These are phyloP conservation scores for Akebia trifoliata DNA, from an alignment of 164 flowering plant species.

Conservation along the genomic window DNA sequence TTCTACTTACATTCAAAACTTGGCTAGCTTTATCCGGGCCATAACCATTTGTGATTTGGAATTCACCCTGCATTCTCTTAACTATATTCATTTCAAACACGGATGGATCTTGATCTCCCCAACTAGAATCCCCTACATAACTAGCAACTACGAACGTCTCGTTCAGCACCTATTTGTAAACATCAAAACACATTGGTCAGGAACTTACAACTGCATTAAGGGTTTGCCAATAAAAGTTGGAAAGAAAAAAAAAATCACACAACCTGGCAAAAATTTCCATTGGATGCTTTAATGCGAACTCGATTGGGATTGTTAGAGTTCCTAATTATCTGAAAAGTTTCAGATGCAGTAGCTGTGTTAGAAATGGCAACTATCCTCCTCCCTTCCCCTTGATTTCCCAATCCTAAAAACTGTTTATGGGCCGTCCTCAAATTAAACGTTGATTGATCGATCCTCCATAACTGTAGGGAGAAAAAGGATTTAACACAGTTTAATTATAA, in stretches of 20 bases:
- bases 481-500: too few species aligned
- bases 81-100: slow-evolving; percentile 35
- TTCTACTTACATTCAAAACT: slow-evolving; percentile 43
- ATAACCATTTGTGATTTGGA: slow-evolving; percentile 56
- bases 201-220: too few species aligned
- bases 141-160: slow-evolving; percentile 44
- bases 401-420: slow-evolving; percentile 52
- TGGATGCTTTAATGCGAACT: slow-evolving; percentile 52
- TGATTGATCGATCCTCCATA: slow-evolving; percentile 59
- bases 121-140: slow-evolving; percentile 26
- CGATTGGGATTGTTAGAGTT: slow-evolving; percentile 29
- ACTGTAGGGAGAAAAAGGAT: slow-evolving; percentile 22
- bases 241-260: too few species aligned
- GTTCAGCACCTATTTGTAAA: slow-evolving; percentile 32
- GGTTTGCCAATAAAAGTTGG: too few species aligned
- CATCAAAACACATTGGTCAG: too few species aligned
- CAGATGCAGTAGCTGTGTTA: slow-evolving; percentile 19
- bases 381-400: slow-evolving; percentile 26
- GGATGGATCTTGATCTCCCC: slow-evolving; percentile 48
- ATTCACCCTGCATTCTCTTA: slow-evolving; percentile 38
- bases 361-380: slow-evolving; percentile 33
- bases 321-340: slow-evolving; percentile 49
- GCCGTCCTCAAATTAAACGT: slow-evolving; percentile 50
- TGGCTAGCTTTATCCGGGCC: slow-evolving; percentile 40
- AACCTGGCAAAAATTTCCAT: slow-evolving; percentile 37